These are phyloP conservation scores for Chrysochromulina parva DNA, from an alignment of 78 protist species.

Conservation along the genomic window DNA sequence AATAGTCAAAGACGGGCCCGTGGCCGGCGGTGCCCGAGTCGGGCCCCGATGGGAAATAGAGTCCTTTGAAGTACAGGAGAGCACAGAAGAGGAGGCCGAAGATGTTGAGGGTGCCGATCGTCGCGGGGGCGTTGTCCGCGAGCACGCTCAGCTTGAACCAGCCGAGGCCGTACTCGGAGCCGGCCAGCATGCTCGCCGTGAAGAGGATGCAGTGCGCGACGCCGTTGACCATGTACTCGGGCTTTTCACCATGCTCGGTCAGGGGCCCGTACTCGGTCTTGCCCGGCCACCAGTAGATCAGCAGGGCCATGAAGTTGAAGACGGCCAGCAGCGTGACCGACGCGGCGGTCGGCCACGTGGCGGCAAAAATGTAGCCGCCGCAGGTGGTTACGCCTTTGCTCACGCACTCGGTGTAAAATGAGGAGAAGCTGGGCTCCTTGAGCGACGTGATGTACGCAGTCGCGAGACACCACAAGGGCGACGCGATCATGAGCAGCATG, in stretches of 20 bases:
- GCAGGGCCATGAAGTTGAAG: not conserved
- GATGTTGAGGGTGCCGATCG: not conserved
- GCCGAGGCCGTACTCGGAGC: not conserved
- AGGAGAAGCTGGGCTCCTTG: no score
- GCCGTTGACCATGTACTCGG: slow-evolving; percentile 2
- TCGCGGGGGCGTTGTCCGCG: not conserved
- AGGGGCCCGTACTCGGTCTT: not conserved
- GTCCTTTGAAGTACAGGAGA: slow-evolving; percentile 26
- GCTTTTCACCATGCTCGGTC: not conserved
- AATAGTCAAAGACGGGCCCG: slow-evolving; percentile 42
- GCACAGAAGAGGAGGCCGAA: not conserved
- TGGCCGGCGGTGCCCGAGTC: slow-evolving; percentile 1
- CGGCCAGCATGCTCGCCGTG: not conserved
- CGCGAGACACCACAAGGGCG: no score
- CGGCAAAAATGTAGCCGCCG: no score
- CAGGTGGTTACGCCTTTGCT: no score
- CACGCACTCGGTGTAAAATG: no score
- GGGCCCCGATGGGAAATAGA: not conserved
- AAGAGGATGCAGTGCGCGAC: not conserved
- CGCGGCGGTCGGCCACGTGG: not conserved
- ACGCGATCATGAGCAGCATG: no score
- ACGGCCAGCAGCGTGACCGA: not conserved
- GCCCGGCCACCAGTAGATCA: not conserved
- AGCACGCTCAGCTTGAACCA: not conserved
- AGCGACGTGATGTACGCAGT: no score